Conservation (phyloP, 257 asterid genomes). For the Salvia hispanica region DNA sequence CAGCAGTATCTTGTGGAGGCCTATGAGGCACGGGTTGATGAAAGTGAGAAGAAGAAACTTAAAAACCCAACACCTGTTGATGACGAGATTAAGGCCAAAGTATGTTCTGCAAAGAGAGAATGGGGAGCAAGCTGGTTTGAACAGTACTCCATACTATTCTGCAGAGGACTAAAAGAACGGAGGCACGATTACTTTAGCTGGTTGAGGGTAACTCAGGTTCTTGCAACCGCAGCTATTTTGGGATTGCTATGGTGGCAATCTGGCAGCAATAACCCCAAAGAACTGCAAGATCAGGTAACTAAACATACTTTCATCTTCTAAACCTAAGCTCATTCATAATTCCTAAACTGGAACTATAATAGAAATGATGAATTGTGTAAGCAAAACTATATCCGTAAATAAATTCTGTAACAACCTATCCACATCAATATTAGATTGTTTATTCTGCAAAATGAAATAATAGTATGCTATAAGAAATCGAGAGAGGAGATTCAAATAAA, state of each 20-base stretch:
- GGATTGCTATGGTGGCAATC: constrained; percentile 98
- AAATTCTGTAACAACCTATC: not conserved
- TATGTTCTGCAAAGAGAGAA: constrained; percentile 54
- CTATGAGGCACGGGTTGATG: constrained; percentile 72
- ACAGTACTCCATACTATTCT: constrained; percentile 72
- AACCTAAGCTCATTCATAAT: constrained; percentile 19
- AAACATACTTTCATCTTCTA: constrained; percentile 3
- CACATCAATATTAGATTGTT: not conserved
- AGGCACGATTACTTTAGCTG: constrained; percentile 89
- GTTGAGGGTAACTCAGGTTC: constrained; percentile 87
- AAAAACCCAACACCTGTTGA: constrained; percentile 50
- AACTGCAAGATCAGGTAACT: constrained; percentile 81
- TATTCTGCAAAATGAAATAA: not conserved
- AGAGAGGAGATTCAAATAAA: not conserved
- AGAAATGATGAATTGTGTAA: too few relatives aligned
- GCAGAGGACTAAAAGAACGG: constrained; percentile 86
- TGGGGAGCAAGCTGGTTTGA: constrained; percentile 97
- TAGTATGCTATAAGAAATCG: not conserved
- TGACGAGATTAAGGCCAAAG: constrained; percentile 57
- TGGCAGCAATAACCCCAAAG: constrained; percentile 54
- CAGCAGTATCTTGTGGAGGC: constrained; percentile 85
- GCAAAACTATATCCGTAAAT: too few relatives aligned
- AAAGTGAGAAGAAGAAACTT: constrained; percentile 64
- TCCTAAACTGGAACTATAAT: not conserved
- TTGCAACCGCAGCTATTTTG: constrained; percentile 76